Evolutionary conservation across 306 rosid species (phyloP), one percentile per base, ranked within the genome.

Genomic region (Erythrophleum fordii): DNA sequence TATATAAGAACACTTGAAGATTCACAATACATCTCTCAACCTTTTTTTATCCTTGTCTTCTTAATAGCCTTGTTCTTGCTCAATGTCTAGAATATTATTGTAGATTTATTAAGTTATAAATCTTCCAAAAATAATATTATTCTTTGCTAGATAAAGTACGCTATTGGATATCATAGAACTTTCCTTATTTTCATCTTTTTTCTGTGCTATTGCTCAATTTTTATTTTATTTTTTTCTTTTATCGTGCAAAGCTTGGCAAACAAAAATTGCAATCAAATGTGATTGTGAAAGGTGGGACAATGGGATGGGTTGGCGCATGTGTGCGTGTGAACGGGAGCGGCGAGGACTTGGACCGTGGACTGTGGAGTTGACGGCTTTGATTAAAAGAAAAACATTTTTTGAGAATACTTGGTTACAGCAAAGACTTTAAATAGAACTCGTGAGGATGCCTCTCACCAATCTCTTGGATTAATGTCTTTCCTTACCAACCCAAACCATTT

Each of bases 381-480:
- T n/a, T 17, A 52, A 49, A 46, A 61, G 73, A 76, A 69, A 76
- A 60, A 45, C 31, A 34, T 16, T 74, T 39, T 45, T 65, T 80
- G 67, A 76, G 49, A 22, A 79, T 76, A 73, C 72, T 60, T 55
- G 20, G 52, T 12, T 37, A 71, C 61, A 48, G 28, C 25, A 13
- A 42, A 39, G 39, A 83, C 83, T 45, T 28, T 37, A 61, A 46
- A 79, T 51, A 37, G 48, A 48, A 48, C 55, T 5, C 6, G 2
- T 2, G 52, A 14, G 83, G 83, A 58, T 69, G 58, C 78, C 26
- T 31, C 71, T 44, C 61, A 29, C 60, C 82, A 75, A 49, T 72
- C 39, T 83, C 42, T 26, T n/a, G n/a, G n/a, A n/a, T 44, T 4
- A 4, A 31, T 44, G 0, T 44, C 0, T 44, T 10, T 44, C 5